Evolutionary conservation across 1,284 basidiomycete genomes (phyloP).

Genomic region (Bondarzewia mesenterica): DNA sequence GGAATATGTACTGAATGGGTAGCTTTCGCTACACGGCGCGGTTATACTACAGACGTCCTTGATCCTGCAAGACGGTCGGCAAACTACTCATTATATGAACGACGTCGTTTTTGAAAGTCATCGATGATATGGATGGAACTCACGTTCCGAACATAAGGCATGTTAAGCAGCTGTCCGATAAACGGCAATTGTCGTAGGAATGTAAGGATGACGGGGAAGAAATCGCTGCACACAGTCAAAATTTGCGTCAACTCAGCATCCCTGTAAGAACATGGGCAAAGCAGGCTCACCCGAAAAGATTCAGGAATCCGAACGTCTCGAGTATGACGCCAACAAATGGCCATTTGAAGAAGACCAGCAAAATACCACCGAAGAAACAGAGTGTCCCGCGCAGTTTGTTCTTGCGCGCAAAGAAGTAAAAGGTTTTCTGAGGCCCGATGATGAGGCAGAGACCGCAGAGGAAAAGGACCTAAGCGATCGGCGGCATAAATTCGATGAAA

Average conservation of each 20-base stretch:
- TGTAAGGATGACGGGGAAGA: slow-evolving; percentile 97
- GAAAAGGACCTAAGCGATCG: slow-evolving; percentile 75
- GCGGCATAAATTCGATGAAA: not conserved
- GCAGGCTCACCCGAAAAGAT: slow-evolving; percentile 87
- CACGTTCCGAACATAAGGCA: slow-evolving; percentile 79
- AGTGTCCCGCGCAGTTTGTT: slow-evolving; percentile 93
- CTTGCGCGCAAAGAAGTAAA: slow-evolving; percentile 95
- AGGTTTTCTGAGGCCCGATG: slow-evolving; percentile 93
- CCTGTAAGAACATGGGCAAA: not conserved
- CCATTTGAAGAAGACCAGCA: slow-evolving; percentile 87
- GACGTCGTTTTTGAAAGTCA: no score
- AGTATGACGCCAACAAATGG: slow-evolving; percentile 90
- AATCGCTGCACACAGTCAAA: slow-evolving; percentile 60
- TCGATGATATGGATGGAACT: slow-evolving; percentile 20
- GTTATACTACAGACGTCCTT: not conserved
- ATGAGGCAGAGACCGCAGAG: slow-evolving; percentile 87
- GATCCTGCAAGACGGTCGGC: not conserved
- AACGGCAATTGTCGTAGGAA: slow-evolving; percentile 94
- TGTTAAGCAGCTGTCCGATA: slow-evolving; percentile 78
- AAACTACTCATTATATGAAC: not conserved
- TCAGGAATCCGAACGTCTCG: slow-evolving; percentile 94
- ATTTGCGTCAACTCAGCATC: not conserved
- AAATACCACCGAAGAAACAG: slow-evolving; percentile 86
- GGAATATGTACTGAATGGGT: not conserved
- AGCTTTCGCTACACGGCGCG: not conserved